Percentiles rank a stretch among this genome's conserved stretches.
Conservation (phyloP, 306 rosid genomes). For the Hippophae rhamnoides region DNA sequence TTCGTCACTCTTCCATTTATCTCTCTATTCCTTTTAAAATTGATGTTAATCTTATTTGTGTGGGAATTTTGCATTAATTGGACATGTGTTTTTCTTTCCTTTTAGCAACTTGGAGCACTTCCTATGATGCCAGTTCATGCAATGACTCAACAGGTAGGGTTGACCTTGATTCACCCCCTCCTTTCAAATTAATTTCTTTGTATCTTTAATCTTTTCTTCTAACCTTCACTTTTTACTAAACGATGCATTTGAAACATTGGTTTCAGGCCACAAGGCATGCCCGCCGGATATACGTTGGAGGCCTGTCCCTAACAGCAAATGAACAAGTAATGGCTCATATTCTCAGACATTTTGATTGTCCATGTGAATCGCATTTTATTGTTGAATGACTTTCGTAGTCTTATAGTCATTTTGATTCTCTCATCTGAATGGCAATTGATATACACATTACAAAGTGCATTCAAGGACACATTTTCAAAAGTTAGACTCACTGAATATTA, state of each 20-base stretch:
- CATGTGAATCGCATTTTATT: neutral
- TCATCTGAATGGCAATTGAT: neutral
- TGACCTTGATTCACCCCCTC: neutral
- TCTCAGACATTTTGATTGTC: neutral
- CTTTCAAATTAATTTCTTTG: neutral
- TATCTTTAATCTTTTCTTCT: neutral
- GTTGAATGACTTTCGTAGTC: neutral
- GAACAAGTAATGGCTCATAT: conserved; percentile 53
- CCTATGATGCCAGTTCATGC: conserved; percentile 99
- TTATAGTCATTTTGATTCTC: neutral
- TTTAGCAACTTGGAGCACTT: conserved; percentile 69
- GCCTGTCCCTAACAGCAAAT: conserved; percentile 94
- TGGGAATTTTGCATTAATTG: neutral
- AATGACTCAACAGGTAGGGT: conserved; percentile 90
- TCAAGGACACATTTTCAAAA: too few relatives aligned
- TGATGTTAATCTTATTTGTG: neutral
- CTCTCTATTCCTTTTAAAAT: neutral
- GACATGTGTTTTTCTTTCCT: conserved; percentile 23
- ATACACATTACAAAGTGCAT: too few relatives aligned
- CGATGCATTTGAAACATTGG: conserved; percentile 1
- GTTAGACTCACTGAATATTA: neutral
- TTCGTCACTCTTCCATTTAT: conserved; percentile 1
- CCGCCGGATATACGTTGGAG: conserved; percentile 94
- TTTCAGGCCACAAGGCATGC: conserved; percentile 95
- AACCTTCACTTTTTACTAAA: neutral